phyloP scores from a whole-genome alignment of 495 filamentous ascomycete species.

The Oidiodendron maius region DNA sequence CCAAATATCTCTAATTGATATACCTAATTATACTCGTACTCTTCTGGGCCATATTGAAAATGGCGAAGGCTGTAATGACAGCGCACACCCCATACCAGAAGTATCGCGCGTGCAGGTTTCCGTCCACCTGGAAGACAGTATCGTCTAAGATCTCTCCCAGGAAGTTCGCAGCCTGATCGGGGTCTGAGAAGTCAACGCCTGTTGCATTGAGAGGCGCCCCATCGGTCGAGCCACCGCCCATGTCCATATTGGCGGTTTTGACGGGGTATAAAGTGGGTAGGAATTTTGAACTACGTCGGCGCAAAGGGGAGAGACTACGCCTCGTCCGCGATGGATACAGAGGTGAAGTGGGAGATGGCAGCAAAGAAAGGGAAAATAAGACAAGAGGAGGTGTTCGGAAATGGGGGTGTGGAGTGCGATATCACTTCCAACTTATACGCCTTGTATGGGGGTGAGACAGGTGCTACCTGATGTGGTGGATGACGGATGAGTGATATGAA shows the following conservation, averaged over 20 bases:
- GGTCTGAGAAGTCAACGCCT: constrained; percentile 19
- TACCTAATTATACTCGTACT: constrained; percentile 11
- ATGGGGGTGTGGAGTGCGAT: too few species aligned
- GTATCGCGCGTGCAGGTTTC: constrained; percentile 16
- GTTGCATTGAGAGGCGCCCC: constrained; percentile 16
- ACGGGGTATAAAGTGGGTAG: too few species aligned
- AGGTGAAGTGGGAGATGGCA: too few species aligned
- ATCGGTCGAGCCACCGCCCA: not conserved
- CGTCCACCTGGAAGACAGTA: constrained; percentile 14
- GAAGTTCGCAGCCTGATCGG: constrained; percentile 13
- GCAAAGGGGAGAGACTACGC: too few species aligned
- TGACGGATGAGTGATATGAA: too few species aligned
- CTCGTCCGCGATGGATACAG: too few species aligned
- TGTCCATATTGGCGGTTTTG: constrained; percentile 4
- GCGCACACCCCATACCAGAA: constrained; percentile 21
- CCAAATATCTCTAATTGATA: not conserved
- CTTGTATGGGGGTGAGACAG: too few species aligned
- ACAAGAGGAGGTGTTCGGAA: too few species aligned
- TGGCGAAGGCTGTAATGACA: constrained; percentile 9
- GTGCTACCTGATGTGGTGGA: too few species aligned
- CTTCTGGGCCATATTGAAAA: constrained; percentile 17
- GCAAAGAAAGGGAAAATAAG: too few species aligned
- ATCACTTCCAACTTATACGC: too few species aligned
- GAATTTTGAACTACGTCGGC: too few species aligned
- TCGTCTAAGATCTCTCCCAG: constrained; percentile 20